These are phyloP conservation scores for Penicillium sp. DNA, from an alignment of 2,329 filamentous ascomycete genomes.

Conservation along the genomic window DNA sequence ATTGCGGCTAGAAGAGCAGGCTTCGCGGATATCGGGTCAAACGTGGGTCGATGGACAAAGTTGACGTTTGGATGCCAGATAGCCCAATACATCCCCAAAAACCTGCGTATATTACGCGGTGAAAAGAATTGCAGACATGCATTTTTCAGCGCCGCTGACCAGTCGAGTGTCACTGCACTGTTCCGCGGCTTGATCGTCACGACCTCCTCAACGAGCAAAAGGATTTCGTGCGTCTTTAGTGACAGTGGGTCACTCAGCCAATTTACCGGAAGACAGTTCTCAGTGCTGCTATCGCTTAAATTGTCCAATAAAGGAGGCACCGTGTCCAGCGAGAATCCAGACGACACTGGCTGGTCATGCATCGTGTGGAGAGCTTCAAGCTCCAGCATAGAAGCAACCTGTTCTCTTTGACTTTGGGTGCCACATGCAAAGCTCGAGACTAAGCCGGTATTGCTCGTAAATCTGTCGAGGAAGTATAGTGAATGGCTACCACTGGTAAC, in stretches of 20 bases:
- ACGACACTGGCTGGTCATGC: neutral
- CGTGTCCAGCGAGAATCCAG: neutral
- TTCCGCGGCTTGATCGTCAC: slow-evolving; percentile 35
- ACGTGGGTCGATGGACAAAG: slow-evolving; percentile 35
- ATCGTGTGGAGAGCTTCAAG: neutral
- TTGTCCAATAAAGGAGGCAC: slow-evolving; percentile 3
- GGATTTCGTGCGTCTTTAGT: slow-evolving; percentile 35
- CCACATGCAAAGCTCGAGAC: slow-evolving; percentile 37
- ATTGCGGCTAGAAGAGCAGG: slow-evolving; percentile 33
- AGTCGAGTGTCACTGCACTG: slow-evolving; percentile 30
- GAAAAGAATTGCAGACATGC: slow-evolving; percentile 22
- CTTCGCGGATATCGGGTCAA: slow-evolving; percentile 28
- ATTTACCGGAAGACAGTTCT: slow-evolving; percentile 6
- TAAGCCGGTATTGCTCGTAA: slow-evolving; percentile 36
- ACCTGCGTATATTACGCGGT: slow-evolving; percentile 26
- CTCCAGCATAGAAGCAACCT: slow-evolving; percentile 12
- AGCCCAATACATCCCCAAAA: slow-evolving; percentile 34
- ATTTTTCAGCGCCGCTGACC: slow-evolving; percentile 31
- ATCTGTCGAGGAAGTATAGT: slow-evolving; percentile 31
- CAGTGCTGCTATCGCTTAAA: slow-evolving; percentile 2
- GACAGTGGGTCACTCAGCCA: slow-evolving; percentile 33
- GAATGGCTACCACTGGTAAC: slow-evolving; percentile 13
- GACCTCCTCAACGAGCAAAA: slow-evolving; percentile 33
- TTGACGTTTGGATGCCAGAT: slow-evolving; percentile 39
- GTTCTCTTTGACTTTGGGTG: slow-evolving; percentile 29